Conservation (phyloP, 441 rosid genomes). For the Pelargonium myrrhifolium region DNA sequence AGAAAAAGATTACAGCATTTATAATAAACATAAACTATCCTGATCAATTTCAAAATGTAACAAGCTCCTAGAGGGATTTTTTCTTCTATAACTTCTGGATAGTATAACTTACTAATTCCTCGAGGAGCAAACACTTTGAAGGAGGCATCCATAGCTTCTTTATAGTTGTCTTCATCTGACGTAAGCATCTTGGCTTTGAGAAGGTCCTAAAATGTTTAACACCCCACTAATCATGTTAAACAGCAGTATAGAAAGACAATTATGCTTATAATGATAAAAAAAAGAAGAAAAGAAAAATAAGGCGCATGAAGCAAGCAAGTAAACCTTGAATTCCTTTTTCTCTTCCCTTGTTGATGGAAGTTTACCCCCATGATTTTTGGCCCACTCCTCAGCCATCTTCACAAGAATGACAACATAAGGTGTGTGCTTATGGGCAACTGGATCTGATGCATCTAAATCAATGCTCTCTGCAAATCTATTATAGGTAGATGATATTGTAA, state of each 20-base stretch:
- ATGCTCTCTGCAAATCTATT: constrained; percentile 68
- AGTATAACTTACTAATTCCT: constrained; percentile 70
- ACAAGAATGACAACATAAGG: constrained; percentile 80
- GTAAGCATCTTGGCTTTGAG: constrained; percentile 63
- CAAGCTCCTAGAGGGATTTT: constrained; percentile 6
- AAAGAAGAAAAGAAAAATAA: constrained; percentile 18
- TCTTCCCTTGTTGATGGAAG: constrained; percentile 85
- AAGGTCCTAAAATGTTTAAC: constrained; percentile 50
- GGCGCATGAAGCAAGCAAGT: constrained; percentile 11
- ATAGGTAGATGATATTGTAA: constrained; percentile 8
- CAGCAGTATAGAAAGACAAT: neutral
- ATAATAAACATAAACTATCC: neutral
- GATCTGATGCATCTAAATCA: constrained; percentile 59
- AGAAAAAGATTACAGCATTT: constrained; percentile 1
- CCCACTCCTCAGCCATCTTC: constrained; percentile 79
- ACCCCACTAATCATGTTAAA: constrained; percentile 20
- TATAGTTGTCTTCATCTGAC: constrained; percentile 79
- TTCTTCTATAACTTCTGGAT: constrained; percentile 17
- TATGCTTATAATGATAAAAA: neutral
- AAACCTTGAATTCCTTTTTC: constrained; percentile 81
- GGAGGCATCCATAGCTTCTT: constrained; percentile 77
- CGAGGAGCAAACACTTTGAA: constrained; percentile 77
- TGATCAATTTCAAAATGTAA: constrained; percentile 14
- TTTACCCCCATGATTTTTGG: constrained; percentile 45
- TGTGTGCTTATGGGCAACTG: constrained; percentile 77